Percentiles rank a stretch among this genome's conserved stretches.
These are phyloP conservation scores for Ziziphus jujuba DNA, from an alignment of 306 rosid species.

Conservation along the genomic window DNA sequence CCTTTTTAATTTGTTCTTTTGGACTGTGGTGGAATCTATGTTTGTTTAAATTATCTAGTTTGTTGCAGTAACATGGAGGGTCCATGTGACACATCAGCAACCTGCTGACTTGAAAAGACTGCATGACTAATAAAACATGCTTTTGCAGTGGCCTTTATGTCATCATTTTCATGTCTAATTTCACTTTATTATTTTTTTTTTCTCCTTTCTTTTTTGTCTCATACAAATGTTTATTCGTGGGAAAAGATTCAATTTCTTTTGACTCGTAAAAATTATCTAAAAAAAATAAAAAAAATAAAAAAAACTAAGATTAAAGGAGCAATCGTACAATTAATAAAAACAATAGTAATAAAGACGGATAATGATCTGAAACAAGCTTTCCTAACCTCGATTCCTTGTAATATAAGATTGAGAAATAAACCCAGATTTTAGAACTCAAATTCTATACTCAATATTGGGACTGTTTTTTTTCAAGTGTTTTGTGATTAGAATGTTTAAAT, in stretches of 20 bases:
- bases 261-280: conserved; percentile 13
- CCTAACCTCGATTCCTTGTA: too few species aligned
- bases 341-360: too few species aligned
- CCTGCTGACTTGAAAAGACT: conserved; percentile 20
- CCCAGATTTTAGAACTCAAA: too few species aligned
- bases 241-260: conserved; percentile 14
- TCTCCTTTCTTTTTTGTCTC: conserved; percentile 10
- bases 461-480: too few species aligned
- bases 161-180: neutral
- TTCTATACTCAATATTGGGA: too few species aligned
- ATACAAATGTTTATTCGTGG: neutral
- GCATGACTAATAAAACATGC: conserved; percentile 21
- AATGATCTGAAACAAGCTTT: too few species aligned
- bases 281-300: neutral
- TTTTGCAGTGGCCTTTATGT: conserved; percentile 32
- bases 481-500: neutral
- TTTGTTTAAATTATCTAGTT: conserved; percentile 20
- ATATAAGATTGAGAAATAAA: too few species aligned
- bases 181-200: neutral
- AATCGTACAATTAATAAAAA: too few species aligned
- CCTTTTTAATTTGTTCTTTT: too few species aligned
- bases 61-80: conserved; percentile 29
- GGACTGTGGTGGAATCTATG: too few species aligned
- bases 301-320: too few species aligned
- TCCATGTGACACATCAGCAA: conserved; percentile 23